A percentile compares a stretch with the other conserved stretches of the same genome.
Conservation (phyloP, 495 filamentous ascomycete species). For the Zalerion maritima region DNA sequence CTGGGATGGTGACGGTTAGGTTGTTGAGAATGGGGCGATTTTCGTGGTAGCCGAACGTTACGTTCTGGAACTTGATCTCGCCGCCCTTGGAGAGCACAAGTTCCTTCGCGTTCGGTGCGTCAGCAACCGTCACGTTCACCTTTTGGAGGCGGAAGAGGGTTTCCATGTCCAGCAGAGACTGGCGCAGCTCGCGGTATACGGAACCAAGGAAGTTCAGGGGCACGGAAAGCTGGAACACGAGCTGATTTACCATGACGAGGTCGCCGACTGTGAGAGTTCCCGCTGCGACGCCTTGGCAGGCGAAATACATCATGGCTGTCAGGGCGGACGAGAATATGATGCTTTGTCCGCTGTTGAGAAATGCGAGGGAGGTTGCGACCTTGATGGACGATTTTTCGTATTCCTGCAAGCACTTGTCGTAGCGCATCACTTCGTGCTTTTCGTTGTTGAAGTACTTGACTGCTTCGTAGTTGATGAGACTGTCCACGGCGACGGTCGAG, state of each 20-base stretch:
- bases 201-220: slow-evolving; percentile 93
- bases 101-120: slow-evolving; percentile 54
- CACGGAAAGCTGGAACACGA: slow-evolving; percentile 94
- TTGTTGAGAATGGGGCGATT: slow-evolving; percentile 81
- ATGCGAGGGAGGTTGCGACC: slow-evolving; percentile 79
- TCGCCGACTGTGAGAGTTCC: slow-evolving; percentile 85
- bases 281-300: slow-evolving; percentile 69
- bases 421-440: slow-evolving; percentile 77
- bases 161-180: slow-evolving; percentile 95
- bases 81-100: slow-evolving; percentile 61
- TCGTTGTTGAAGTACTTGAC: slow-evolving; percentile 99
- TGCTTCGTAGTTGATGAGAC: slow-evolving; percentile 94
- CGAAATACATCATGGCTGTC: slow-evolving; percentile 97
- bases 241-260: slow-evolving; percentile 95
- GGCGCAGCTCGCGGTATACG: slow-evolving; percentile 88
- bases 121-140: slow-evolving; percentile 79
- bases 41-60: slow-evolving; percentile 80
- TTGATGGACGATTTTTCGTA: slow-evolving; percentile 96
- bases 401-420: slow-evolving; percentile 68
- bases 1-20: slow-evolving; percentile 76
- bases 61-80: slow-evolving; percentile 86
- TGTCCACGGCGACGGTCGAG: slow-evolving; percentile 90
- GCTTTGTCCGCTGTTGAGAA: slow-evolving; percentile 96
- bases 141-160: slow-evolving; percentile 98
- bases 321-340: slow-evolving; percentile 92